Evolutionary conservation across 2,329 filamentous ascomycete genomes (phyloP).

Genomic region (Ampelomyces quisqualis): DNA sequence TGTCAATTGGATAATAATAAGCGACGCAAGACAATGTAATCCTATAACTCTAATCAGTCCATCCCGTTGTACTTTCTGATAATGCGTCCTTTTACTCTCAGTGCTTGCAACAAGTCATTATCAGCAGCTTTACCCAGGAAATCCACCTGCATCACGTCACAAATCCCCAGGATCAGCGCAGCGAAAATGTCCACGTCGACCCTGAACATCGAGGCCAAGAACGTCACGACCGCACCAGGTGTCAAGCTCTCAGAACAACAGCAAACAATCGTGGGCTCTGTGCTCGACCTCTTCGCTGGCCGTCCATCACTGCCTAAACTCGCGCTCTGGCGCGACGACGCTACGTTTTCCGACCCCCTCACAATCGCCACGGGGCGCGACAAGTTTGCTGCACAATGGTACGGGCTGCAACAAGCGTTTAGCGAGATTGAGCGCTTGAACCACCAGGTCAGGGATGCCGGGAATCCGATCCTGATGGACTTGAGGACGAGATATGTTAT

Average conservation of each 20-base stretch:
- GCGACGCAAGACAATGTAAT: conserved; percentile 5
- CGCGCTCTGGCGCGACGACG: conserved; percentile 60
- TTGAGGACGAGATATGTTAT: conserved; percentile 56
- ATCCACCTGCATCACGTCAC: conserved; percentile 20
- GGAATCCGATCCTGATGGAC: conserved; percentile 62
- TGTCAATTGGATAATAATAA: conserved; percentile 11
- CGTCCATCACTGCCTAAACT: conserved; percentile 61
- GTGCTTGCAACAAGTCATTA: conserved; percentile 17
- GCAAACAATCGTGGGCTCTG: conserved; percentile 57
- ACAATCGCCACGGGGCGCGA: conserved; percentile 59
- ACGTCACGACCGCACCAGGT: conserved; percentile 55
- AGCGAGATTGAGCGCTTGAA: conserved; percentile 57
- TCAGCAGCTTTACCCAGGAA: conserved; percentile 17
- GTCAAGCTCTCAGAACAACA: conserved; percentile 54
- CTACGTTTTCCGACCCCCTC: conserved; percentile 60
- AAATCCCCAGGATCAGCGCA: conserved; percentile 13
- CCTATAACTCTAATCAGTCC: neutral
- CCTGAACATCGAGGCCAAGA: conserved; percentile 56
- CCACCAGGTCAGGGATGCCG: conserved; percentile 55
- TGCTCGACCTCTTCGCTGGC: conserved; percentile 65
- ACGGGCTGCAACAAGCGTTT: conserved; percentile 61
- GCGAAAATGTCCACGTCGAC: conserved; percentile 36
- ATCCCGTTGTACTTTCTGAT: neutral
- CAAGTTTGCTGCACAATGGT: conserved; percentile 57
- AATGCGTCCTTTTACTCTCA: conserved; percentile 25